Evolutionary conservation across 345 rosid species (phyloP).

Genomic region (Durio zibethinus): DNA sequence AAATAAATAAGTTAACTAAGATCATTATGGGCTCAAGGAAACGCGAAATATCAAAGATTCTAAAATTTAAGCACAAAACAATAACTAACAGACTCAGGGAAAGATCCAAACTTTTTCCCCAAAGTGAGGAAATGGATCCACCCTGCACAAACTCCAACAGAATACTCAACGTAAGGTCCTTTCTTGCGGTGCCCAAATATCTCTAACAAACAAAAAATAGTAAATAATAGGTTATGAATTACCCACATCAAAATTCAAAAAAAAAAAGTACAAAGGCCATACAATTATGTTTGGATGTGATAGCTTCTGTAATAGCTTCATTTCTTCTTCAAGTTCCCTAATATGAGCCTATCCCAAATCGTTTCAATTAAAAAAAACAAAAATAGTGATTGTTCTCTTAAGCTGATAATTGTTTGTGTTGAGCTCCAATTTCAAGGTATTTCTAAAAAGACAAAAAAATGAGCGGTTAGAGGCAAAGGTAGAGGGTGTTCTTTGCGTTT

Average conservation of each 20-base stretch:
- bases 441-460: no score
- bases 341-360: conserved; percentile 49
- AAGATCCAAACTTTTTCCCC: conserved; percentile 81
- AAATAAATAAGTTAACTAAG: conserved; percentile 9
- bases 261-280: not conserved
- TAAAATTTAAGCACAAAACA: conserved; percentile 3
- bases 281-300: conserved; percentile 83
- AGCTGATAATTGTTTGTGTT: not conserved
- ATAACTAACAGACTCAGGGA: conserved; percentile 72
- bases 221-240: not conserved
- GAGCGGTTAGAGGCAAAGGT: no score
- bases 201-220: conserved; percentile 36
- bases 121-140: conserved; percentile 77
- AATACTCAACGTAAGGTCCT: conserved; percentile 67
- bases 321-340: conserved; percentile 86
- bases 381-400: not conserved
- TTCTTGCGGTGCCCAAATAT: conserved; percentile 77
- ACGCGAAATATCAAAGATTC: not conserved
- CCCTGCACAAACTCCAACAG: conserved; percentile 82
- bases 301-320: conserved; percentile 75
- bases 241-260: not conserved
- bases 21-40: conserved; percentile 4
- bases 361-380: not conserved
- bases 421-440: not conserved
- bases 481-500: no score